Percentiles rank a stretch among this genome's conserved stretches.
These are phyloP conservation scores for Penicillium sp. DNA, from an alignment of 2,329 filamentous ascomycete species.

Conservation along the genomic window DNA sequence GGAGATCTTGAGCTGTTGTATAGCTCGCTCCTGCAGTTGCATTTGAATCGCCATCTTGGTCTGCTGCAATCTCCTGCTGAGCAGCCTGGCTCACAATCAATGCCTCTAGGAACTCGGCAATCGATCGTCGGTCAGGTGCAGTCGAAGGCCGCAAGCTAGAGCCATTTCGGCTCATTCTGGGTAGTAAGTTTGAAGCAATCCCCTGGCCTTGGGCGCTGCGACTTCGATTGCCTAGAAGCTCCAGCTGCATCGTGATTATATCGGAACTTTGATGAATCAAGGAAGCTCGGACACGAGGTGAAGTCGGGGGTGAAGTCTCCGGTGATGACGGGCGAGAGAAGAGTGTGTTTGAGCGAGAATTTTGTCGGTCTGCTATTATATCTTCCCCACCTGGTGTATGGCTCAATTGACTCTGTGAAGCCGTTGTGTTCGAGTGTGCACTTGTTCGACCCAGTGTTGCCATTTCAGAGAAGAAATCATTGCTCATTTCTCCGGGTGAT, in stretches of 20 bases:
- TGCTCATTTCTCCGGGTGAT: constrained; percentile 39
- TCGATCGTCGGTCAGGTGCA: constrained; percentile 25
- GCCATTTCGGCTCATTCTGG: constrained; percentile 12
- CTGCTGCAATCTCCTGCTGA: constrained; percentile 11
- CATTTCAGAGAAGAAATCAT: constrained; percentile 31
- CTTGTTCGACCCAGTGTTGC: constrained; percentile 24
- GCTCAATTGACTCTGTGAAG: constrained; percentile 14
- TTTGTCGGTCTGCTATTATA: constrained; percentile 19
- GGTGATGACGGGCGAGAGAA: constrained; percentile 42
- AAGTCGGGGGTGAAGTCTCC: constrained; percentile 41
- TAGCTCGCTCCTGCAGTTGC: constrained; percentile 20
- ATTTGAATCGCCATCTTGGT: constrained; percentile 26
- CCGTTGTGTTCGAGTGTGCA: constrained; percentile 13
- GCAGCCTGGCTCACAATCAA: constrained; percentile 31
- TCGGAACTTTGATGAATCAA: constrained; percentile 45
- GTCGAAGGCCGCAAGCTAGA: constrained; percentile 13
- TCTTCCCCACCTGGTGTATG: constrained; percentile 7
- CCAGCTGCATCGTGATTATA: constrained; percentile 46
- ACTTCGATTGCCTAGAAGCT: constrained; percentile 37
- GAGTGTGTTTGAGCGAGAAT: constrained; percentile 41
- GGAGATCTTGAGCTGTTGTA: constrained; percentile 10
- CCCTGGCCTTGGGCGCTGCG: constrained; percentile 20
- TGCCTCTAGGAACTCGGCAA: constrained; percentile 38
- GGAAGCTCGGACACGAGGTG: constrained; percentile 43
- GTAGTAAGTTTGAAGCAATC: constrained; percentile 7